Evolutionary conservation across 2,329 filamentous ascomycete species (phyloP).

Genomic region (Fusarium incarnatum): DNA sequence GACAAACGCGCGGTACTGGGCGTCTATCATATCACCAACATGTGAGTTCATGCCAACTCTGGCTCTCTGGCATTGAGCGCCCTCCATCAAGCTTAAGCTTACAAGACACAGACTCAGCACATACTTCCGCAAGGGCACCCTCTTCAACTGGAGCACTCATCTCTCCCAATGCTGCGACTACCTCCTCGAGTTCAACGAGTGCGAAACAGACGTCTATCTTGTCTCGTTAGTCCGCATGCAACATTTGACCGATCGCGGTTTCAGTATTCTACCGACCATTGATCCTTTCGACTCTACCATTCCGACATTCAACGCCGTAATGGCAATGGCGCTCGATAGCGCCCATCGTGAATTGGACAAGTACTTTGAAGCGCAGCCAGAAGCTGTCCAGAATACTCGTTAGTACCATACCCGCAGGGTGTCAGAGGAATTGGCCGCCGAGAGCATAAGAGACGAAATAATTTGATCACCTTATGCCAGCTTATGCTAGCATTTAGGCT

Average conservation of each 20-base stretch:
- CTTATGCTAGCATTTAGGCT: too few relatives aligned
- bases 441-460: too few relatives aligned
- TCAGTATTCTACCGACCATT: conserved; percentile 35
- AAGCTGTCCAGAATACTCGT: conserved; percentile 39
- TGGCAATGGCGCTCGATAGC: conserved; percentile 51
- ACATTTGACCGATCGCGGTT: conserved; percentile 48
- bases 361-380: conserved; percentile 39
- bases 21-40: conserved; percentile 53
- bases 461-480: too few relatives aligned
- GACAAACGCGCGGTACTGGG: conserved; percentile 57
- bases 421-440: too few relatives aligned
- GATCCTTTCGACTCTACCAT: conserved; percentile 43
- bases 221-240: conserved; percentile 52
- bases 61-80: too few relatives aligned
- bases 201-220: conserved; percentile 50
- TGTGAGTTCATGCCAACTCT: conserved; percentile 40
- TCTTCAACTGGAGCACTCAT: conserved; percentile 50
- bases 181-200: conserved; percentile 46
- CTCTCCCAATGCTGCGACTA: conserved; percentile 51
- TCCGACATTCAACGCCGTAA: conserved; percentile 41
- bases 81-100: neutral
- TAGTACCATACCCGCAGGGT: neutral
- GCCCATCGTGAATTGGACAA: conserved; percentile 51
- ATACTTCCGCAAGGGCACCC: conserved; percentile 49
- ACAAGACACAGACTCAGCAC: conserved; percentile 4